Evolutionary conservation across 176 grass and related monocot genomes (phyloP).

Genomic region (Eragrostis nindensis): DNA sequence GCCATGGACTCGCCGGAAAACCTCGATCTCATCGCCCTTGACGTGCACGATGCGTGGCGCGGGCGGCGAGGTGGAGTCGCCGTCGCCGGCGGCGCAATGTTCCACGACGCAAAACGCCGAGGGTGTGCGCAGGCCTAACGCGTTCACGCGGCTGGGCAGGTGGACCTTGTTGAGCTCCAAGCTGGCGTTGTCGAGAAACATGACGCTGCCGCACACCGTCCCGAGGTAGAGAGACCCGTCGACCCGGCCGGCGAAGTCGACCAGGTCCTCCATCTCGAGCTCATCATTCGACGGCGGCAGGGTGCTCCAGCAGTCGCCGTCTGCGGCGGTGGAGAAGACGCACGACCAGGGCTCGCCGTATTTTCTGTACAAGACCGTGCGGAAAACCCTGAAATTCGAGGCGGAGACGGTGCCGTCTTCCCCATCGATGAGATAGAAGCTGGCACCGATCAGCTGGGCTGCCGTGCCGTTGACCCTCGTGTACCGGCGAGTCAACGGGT

Average conservation of each 20-base stretch:
- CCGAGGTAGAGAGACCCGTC: background rate
- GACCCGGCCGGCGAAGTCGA: background rate
- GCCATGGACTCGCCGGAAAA: background rate
- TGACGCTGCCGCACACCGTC: background rate
- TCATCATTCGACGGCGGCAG: background rate
- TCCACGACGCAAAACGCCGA: background rate
- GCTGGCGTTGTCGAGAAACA: background rate
- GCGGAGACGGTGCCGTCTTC: too few species aligned
- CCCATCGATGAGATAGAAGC: too few species aligned
- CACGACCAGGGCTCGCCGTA: background rate
- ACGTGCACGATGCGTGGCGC: background rate
- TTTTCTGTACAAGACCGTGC: too few species aligned
- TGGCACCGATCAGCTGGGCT: too few species aligned
- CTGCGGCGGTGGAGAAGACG: background rate
- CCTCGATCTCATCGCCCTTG: background rate
- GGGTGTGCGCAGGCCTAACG: background rate
- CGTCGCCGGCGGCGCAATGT: background rate
- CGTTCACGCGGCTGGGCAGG: background rate
- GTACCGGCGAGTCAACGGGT: background rate
- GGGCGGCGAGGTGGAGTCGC: background rate
- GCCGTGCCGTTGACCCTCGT: background rate
- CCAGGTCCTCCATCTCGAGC: fast-evolving
- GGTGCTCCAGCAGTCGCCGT: background rate
- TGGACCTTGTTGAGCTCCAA: background rate
- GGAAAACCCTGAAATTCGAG: too few species aligned